These are phyloP conservation scores for Pleurostoma richardsiae DNA, from an alignment of 2,329 filamentous ascomycete genomes.

Conservation along the genomic window DNA sequence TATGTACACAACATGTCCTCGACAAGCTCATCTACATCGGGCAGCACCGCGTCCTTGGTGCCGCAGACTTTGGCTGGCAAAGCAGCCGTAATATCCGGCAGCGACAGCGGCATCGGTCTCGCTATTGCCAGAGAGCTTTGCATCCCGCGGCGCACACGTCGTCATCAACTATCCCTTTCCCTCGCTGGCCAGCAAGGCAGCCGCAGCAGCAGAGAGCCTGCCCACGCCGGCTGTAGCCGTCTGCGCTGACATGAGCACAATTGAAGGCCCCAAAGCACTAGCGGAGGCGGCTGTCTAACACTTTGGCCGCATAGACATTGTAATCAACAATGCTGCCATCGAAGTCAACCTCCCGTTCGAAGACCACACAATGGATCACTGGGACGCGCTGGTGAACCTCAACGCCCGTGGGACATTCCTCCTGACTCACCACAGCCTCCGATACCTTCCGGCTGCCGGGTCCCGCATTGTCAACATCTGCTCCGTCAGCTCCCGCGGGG, in stretches of 20 bases:
- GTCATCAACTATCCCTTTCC: constrained; percentile 43
- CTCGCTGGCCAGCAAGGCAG: constrained; percentile 17
- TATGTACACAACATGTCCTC: no score
- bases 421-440: constrained; percentile 29
- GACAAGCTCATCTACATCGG: no score
- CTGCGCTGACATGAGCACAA: constrained; percentile 33
- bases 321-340: constrained; percentile 28
- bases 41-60: no score
- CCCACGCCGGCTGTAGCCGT: constrained; percentile 25
- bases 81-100: constrained; percentile 45
- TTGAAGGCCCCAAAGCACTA: constrained; percentile 26
- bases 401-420: constrained; percentile 36
- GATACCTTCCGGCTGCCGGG: constrained; percentile 22
- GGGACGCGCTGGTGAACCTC: constrained; percentile 33
- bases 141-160: constrained; percentile 37
- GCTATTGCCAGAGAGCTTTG: constrained; percentile 37
- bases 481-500: neutral
- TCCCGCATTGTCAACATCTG: neutral
- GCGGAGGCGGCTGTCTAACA: constrained; percentile 25
- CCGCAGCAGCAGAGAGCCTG: constrained; percentile 19
- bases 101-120: constrained; percentile 36
- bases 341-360: constrained; percentile 29
- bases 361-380: constrained; percentile 29
- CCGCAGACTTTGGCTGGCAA: constrained; percentile 24
- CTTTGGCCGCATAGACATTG: constrained; percentile 31